Evolutionary conservation across 768 basidiomycete genomes (phyloP), one percentile per base, ranked within the genome.

Genomic region (Pisolithus orientalis): DNA sequence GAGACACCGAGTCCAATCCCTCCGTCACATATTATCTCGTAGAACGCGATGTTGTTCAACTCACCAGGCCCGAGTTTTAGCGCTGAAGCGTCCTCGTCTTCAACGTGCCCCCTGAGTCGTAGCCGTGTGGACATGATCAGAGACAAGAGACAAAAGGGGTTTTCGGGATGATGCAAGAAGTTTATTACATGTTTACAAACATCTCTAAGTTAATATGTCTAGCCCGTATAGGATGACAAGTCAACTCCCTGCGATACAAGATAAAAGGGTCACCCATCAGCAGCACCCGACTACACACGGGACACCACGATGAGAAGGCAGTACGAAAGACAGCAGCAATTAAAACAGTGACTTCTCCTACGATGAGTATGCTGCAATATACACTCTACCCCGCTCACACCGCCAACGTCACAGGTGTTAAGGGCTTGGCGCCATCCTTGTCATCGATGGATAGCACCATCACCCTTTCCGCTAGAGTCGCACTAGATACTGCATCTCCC

Each of bases 41-140:
- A 25, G 6, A 39, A 24, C 37, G 51, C 44, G 17, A 34, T 24
- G 29, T 44, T 14, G 31, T 32, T 38, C 28, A 16, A 55, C 50
- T 37, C 55, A 84, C 87, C 89, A 59, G 82, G 70, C 16, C 90
- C 90, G 27, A 93, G 83, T 65, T 92, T 92, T 60, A 93, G 69
- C 16, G 84, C 82, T 13, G 90, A 80, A 0, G 90, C 90, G 71
- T 93, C 90, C 67, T 93, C 90, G 57, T 92, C 90, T 61, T 93
- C 90, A 11, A 72, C 71, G 21, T 77, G 71, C 21, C 80, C 76
- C 60, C 85, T 75, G 62, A 86, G 85, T 58, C 85, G 80, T 50
- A 85, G 71, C 62, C 83, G 70, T 45, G 72, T 74, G 27, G 83
- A 78, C 60, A 84, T 74, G 79, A 53, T 47, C 3, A 21, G 21